Base-by-base conservation (phyloP, 495 filamentous ascomycete genomes). In the Ascodesmis nigricans region DNA sequence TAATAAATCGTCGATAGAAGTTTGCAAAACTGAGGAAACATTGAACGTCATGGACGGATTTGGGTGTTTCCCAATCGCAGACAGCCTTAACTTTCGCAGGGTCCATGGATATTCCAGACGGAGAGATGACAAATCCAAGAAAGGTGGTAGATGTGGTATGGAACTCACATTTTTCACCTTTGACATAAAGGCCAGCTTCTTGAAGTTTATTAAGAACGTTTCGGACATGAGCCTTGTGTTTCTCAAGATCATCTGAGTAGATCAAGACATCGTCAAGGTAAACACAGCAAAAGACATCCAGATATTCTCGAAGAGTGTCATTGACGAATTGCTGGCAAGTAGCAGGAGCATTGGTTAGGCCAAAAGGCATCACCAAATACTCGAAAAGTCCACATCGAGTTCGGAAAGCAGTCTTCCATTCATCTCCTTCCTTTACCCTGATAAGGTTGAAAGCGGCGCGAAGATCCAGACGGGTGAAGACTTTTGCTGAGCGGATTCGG, bases 261-360 rank as follows among this genome's bases (percentile, higher is more conserved):
- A 61, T 53, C 0, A 60, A 29, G 22, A 59, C 46, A 21, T 61
- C 40, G 29, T 61, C 48, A 0, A 60, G 21, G 33, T 55, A 61
- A 2, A 31, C 49, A 11, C 41, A 38, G 17, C 21, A 40, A 29
- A 58, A 59, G 0, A 23, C 19, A 30, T 52, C 38, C 0, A 58
- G 40, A 22, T 39, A 47, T 0, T 51, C 48, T 21, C 16, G 2
- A 6, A 58, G 22, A 6, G 29, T 30, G 13, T 47, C 22, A 31
- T 55, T 56, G 21, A 59, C 53, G 32, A 44, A 58, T 8, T 29
- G 6, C 34, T 56, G 42, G 35, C 56, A 59, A 0, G 42, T 35
- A 3, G 36, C 44, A 5, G 39, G 48, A 0, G 31, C 47, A 26
- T 45, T 49, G 10, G 41, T 35, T 10, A 55, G 35, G 0, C 48